These are phyloP conservation scores for Aspergillus amoenus DNA, from an alignment of 2,329 filamentous ascomycete species.

Conservation along the genomic window DNA sequence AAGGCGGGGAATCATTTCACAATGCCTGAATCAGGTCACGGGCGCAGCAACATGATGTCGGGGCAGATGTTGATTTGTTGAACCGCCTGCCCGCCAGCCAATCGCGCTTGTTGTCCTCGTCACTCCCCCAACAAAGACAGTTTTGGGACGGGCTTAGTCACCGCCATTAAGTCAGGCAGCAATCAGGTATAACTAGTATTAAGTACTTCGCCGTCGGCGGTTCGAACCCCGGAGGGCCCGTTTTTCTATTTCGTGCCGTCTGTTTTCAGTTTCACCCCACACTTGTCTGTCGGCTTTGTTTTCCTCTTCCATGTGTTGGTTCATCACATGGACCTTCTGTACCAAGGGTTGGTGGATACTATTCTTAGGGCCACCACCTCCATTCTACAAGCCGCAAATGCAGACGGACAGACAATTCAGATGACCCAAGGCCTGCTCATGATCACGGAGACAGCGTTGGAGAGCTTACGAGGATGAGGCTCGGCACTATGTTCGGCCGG, in stretches of 20 bases:
- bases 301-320: background rate
- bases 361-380: too few species aligned
- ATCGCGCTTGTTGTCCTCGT: background rate
- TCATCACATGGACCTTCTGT: background rate
- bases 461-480: background rate
- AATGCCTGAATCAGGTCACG: background rate
- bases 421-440: too few species aligned
- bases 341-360: background rate
- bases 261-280: background rate
- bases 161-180: background rate
- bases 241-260: too few species aligned
- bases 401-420: too few species aligned
- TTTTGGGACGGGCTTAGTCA: background rate
- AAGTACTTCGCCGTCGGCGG: too few species aligned
- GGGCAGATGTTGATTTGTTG: slow-evolving; percentile 3
- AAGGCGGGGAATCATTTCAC: background rate
- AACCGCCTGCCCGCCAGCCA: background rate
- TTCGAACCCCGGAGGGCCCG: too few species aligned
- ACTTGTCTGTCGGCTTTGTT: background rate
- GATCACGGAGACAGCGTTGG: too few species aligned
- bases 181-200: background rate
- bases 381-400: too few species aligned
- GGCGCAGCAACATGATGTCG: background rate
- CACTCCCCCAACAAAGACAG: slow-evolving; percentile 6
- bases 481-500: background rate